Base-by-base conservation (phyloP, 1,139 yeast genomes). In the Candida sanyaensis region DNA sequence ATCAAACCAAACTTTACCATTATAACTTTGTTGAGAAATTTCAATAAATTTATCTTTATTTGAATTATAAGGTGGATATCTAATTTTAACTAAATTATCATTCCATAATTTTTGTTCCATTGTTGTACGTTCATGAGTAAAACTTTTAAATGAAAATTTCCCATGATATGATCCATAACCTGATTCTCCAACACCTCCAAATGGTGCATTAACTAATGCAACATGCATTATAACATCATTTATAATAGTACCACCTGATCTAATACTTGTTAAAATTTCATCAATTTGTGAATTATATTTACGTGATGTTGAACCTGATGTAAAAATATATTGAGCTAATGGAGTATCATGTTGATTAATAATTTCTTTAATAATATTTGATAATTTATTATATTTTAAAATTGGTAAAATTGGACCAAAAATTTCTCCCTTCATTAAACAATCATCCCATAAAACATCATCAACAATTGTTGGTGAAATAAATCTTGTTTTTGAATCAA, bases 371-470 rank as follows among this genome's bases (percentile, higher is more conserved):
- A 88, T 69, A 0, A 83, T 84, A 6, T 59, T 57, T 11, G 69
- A 63, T 50, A 89, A 72, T 48, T 78, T 68, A 2, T 67, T 57
- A 62, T 82, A 87, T 41, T 77, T 68, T 40, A 92, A 53, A 38
- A 92, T 71, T 13, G 98, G 97, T 56, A 92, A 71, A 7, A 92
- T 69, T 6, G 98, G 97, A 1, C 95, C 96, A 67, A 92, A 92
- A 29, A 88, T 67, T 65, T 92, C 98, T 42, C 76, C 81, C 53
- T 76, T 61, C 96, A 93, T 89, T 33, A 86, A 63, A 0, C 86
- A 56, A 65, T 92, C 97, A 39, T 77, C 71, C 78, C 88, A 83
- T 6, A 63, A 56, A 29, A 85, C 88, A 57, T 81, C 73, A 48
- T 77, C 76, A 27, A 89, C 73, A 29, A 92, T 68, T 0, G 96